phyloP scores from a whole-genome alignment of 2,329 filamentous ascomycete species.

The Periconia sp. region DNA sequence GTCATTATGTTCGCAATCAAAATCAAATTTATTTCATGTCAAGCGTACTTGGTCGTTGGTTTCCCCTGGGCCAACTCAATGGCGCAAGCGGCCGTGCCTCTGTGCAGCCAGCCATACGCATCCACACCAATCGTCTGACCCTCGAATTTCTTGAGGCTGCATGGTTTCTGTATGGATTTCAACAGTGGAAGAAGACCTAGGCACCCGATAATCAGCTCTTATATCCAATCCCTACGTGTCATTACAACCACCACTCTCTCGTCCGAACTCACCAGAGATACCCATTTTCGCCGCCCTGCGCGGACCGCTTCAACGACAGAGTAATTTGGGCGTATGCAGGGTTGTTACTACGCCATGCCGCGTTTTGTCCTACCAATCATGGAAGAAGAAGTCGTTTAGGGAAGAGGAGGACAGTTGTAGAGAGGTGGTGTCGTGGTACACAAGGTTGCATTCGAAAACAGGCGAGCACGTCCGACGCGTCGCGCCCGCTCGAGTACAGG shows the following conservation, averaged over 20 bases:
- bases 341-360: neutral
- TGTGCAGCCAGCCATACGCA: constrained; percentile 97
- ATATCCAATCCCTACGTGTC: too few relatives aligned
- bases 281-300: constrained; percentile 39
- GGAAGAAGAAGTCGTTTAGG: neutral
- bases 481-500: too few relatives aligned
- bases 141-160: constrained; percentile 79
- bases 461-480: neutral
- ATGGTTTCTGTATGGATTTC: constrained; percentile 93
- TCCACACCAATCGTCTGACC: constrained; percentile 94
- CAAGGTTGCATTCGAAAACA: neutral
- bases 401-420: neutral
- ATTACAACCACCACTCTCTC: constrained; percentile 9
- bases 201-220: constrained; percentile 16
- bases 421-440: neutral
- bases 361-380: neutral
- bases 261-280: constrained; percentile 37
- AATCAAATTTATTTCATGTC: neutral
- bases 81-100: constrained; percentile 86
- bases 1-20: neutral
- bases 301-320: constrained; percentile 10
- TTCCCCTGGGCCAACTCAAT: constrained; percentile 87
- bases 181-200: constrained; percentile 86
- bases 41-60: constrained; percentile 75
- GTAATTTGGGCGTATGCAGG: neutral